Evolutionary conservation across 805 yeast genomes (phyloP).

Genomic region (Wickerhamomyces canadensis): DNA sequence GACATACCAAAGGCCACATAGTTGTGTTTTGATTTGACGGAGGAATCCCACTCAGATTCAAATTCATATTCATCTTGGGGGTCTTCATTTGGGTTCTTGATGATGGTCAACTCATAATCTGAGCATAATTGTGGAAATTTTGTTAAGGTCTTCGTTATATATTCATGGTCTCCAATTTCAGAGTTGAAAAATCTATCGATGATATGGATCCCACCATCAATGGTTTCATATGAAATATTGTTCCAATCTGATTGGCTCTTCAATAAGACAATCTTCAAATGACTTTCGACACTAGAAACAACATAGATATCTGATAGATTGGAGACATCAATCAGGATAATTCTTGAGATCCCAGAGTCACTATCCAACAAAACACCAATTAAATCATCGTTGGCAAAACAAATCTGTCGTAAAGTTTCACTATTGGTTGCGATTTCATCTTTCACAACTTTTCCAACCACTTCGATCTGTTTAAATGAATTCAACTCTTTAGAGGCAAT

Average conservation of each 20-base stretch:
- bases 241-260: constrained; percentile 50
- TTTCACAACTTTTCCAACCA: constrained; percentile 15
- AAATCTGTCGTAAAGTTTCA: constrained; percentile 59
- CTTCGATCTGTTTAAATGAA: constrained; percentile 43
- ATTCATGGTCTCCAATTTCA: constrained; percentile 23
- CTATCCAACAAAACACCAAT: constrained; percentile 59
- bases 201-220: constrained; percentile 53
- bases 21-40: constrained; percentile 22
- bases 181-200: constrained; percentile 21
- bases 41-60: constrained; percentile 23
- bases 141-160: constrained; percentile 30
- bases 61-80: constrained; percentile 16
- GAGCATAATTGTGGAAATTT: constrained; percentile 69
- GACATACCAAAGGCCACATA: constrained; percentile 66
- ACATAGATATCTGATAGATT: constrained; percentile 38
- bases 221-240: constrained; percentile 49
- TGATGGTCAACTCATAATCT: constrained; percentile 44
- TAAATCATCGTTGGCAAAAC: constrained; percentile 44
- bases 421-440: constrained; percentile 31
- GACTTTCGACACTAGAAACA: constrained; percentile 35
- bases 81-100: constrained; percentile 11
- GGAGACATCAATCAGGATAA: constrained; percentile 44
- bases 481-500: constrained; percentile 42
- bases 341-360: constrained; percentile 39
- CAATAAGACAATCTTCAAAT: constrained; percentile 48